Conservation (phyloP, 495 filamentous ascomycete genomes). For the Cercophora sp. region DNA sequence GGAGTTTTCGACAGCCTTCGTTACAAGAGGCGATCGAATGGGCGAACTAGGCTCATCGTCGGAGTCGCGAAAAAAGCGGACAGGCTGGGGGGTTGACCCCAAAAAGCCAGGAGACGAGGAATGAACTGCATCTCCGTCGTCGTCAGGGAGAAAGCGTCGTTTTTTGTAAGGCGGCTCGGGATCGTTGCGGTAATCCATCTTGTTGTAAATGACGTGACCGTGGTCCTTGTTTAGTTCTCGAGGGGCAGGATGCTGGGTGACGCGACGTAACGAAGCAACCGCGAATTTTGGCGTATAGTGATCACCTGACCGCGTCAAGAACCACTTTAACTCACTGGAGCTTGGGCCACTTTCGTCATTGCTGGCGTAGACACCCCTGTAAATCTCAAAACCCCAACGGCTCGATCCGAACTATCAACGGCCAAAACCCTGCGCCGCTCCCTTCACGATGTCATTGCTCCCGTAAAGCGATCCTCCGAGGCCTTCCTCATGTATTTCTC, state of each 20-base stretch:
- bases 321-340: neutral
- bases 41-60: neutral
- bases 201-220: too few relatives aligned
- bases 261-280: slow-evolving; percentile 20
- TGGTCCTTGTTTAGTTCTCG: neutral
- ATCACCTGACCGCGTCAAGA: slow-evolving; percentile 29
- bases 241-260: slow-evolving; percentile 7
- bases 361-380: neutral
- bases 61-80: slow-evolving; percentile 11
- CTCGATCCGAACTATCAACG: too few relatives aligned
- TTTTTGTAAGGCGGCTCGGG: slow-evolving; percentile 53
- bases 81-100: too few relatives aligned
- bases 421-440: too few relatives aligned
- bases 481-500: slow-evolving; percentile 17
- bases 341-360: slow-evolving; percentile 10
- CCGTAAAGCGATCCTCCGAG: neutral
- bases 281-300: slow-evolving; percentile 28
- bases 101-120: too few relatives aligned
- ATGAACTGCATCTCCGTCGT: too few relatives aligned
- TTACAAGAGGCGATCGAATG: slow-evolving; percentile 18
- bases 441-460: neutral
- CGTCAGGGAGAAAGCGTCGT: too few relatives aligned
- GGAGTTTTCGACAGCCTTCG: slow-evolving; percentile 16
- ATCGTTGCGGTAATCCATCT: neutral
- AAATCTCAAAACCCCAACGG: too few relatives aligned